These are phyloP conservation scores for Chaetomium cochliodes DNA, from an alignment of 495 filamentous ascomycete species.

Conservation along the genomic window DNA sequence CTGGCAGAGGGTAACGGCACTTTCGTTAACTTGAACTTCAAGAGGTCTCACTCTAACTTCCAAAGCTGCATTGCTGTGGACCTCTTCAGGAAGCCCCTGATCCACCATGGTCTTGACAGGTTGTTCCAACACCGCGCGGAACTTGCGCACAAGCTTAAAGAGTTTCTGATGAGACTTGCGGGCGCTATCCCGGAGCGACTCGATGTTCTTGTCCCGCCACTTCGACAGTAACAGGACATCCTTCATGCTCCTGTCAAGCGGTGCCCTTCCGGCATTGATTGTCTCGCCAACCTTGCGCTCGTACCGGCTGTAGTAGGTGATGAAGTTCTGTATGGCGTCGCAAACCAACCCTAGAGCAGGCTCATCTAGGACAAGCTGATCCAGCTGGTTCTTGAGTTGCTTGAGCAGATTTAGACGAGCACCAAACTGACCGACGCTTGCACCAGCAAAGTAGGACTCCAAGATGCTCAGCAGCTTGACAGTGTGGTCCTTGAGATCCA, in stretches of 20 bases:
- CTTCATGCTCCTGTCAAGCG: slow-evolving; percentile 81
- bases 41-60: neutral
- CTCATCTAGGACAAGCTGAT: slow-evolving; percentile 55
- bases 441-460: slow-evolving; percentile 68
- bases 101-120: slow-evolving; percentile 63
- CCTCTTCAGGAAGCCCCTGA: slow-evolving; percentile 62
- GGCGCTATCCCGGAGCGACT: slow-evolving; percentile 81
- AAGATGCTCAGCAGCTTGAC: slow-evolving; percentile 67
- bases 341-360: slow-evolving; percentile 52
- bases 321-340: slow-evolving; percentile 72
- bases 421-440: slow-evolving; percentile 75
- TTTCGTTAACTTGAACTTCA: slow-evolving; percentile 46
- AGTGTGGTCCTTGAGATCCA: slow-evolving; percentile 61
- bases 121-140: slow-evolving; percentile 69
- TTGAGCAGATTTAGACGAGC: slow-evolving; percentile 68
- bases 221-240: slow-evolving; percentile 84
- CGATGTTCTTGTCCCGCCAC: slow-evolving; percentile 96
- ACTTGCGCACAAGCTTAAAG: slow-evolving; percentile 87
- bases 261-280: slow-evolving; percentile 59
- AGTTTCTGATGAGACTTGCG: slow-evolving; percentile 86
- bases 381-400: slow-evolving; percentile 65
- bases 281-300: slow-evolving; percentile 59
- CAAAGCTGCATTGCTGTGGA: slow-evolving; percentile 14
- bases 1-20: slow-evolving; percentile 54
- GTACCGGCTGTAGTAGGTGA: slow-evolving; percentile 68